phyloP scores from a whole-genome alignment of 2,329 filamentous ascomycete genomes.

The Phaeoacremonium minimum region DNA sequence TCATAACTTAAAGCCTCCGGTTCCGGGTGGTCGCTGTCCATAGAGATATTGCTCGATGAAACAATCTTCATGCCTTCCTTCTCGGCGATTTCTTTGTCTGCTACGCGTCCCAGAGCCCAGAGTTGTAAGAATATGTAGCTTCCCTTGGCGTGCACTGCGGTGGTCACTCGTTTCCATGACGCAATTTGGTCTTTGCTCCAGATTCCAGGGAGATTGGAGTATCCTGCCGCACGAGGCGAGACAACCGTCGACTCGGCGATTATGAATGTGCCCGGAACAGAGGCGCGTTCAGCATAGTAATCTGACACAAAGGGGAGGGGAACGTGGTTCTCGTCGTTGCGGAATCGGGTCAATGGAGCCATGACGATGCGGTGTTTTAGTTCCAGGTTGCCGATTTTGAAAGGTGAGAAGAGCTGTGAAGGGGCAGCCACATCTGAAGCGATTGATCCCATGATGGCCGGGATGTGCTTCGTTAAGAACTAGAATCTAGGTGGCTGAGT shows the following conservation, averaged over 20 bases:
- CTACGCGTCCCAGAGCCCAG: slow-evolving; percentile 37
- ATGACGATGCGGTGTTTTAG: slow-evolving; percentile 47
- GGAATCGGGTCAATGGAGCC: slow-evolving; percentile 49
- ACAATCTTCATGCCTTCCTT: slow-evolving; percentile 25
- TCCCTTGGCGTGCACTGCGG: slow-evolving; percentile 58
- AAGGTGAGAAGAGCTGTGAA: too few species aligned
- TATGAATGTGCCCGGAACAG: slow-evolving; percentile 32
- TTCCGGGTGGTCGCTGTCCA: slow-evolving; percentile 27
- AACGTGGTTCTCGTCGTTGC: slow-evolving; percentile 30
- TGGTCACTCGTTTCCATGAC: slow-evolving; percentile 55
- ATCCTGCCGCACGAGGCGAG: slow-evolving; percentile 26
- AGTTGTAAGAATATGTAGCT: slow-evolving; percentile 60
- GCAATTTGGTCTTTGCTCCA: slow-evolving; percentile 48
- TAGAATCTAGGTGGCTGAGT: too few species aligned
- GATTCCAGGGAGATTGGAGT: slow-evolving; percentile 51
- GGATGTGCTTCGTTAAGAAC: too few species aligned
- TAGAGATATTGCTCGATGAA: slow-evolving; percentile 35
- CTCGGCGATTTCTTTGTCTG: slow-evolving; percentile 26
- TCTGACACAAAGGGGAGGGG: slow-evolving; percentile 24
- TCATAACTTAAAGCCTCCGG: slow-evolving; percentile 35
- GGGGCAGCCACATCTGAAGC: too few species aligned
- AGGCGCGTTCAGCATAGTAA: slow-evolving; percentile 39
- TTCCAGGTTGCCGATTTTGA: too few species aligned
- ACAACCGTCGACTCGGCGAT: slow-evolving; percentile 42
- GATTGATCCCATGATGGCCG: too few species aligned